Evolutionary conservation across 352 stramenopile genomes (phyloP).

Genomic region (Pilasporangium apinafurcum): DNA sequence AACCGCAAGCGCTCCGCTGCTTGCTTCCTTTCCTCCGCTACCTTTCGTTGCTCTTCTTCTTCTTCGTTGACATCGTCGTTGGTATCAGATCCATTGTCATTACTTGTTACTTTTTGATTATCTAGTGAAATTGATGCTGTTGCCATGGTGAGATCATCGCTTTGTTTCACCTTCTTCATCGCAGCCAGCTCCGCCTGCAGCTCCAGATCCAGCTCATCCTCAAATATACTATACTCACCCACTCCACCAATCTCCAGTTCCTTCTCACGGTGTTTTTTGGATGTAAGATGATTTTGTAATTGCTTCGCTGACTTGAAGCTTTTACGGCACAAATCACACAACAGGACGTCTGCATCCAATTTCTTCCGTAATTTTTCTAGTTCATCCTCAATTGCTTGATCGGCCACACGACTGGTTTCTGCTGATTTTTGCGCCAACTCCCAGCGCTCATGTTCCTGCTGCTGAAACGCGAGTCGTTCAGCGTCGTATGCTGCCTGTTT

Average conservation of each 20-base stretch:
- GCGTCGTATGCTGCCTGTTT: constrained; percentile 54
- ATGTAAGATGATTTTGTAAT: constrained; percentile 70
- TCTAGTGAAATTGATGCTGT: no score
- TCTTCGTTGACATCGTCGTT: constrained; percentile 1
- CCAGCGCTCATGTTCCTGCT: constrained; percentile 62
- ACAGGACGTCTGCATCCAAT: constrained; percentile 55
- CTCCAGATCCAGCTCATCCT: constrained; percentile 55
- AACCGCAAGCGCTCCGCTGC: constrained; percentile 45
- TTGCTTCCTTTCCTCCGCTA: constrained; percentile 23
- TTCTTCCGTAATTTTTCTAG: constrained; percentile 59
- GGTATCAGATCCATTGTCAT: background rate
- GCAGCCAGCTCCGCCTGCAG: constrained; percentile 51
- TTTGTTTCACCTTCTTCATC: constrained; percentile 21
- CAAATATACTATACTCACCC: constrained; percentile 41
- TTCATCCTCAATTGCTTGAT: constrained; percentile 58
- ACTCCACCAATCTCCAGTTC: constrained; percentile 41
- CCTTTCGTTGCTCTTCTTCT: constrained; percentile 17
- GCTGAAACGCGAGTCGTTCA: constrained; percentile 57
- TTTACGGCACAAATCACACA: constrained; percentile 80
- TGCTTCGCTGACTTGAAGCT: constrained; percentile 83
- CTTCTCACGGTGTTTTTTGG: constrained; percentile 79
- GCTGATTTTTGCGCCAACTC: constrained; percentile 19
- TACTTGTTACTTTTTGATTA: no score
- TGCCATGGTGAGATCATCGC: no score
- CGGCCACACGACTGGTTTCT: constrained; percentile 38